These are phyloP conservation scores for Obba rivulosa DNA, from an alignment of 768 basidiomycete genomes.

Conservation along the genomic window DNA sequence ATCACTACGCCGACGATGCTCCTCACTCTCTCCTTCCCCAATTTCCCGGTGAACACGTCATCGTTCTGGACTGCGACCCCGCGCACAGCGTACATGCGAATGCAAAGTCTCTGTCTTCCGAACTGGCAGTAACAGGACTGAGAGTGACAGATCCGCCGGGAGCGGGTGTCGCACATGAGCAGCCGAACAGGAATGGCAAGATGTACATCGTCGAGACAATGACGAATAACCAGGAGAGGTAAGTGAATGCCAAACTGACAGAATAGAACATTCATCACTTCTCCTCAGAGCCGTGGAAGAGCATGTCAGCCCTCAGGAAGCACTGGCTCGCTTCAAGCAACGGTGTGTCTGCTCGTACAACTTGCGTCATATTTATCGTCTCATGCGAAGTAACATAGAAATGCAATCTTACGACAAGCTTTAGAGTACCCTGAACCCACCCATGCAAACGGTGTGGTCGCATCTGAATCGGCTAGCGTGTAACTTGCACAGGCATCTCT, in stretches of 20 bases:
- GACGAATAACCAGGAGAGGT: constrained; percentile 46
- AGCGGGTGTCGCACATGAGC: constrained; percentile 47
- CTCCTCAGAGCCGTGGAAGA: constrained; percentile 12
- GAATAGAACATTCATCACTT: background rate
- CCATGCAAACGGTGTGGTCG: background rate
- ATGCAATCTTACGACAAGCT: constrained; percentile 48
- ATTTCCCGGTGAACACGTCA: constrained; percentile 59
- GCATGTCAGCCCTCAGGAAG: constrained; percentile 40
- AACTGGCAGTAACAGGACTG: constrained; percentile 49
- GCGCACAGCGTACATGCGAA: constrained; percentile 30
- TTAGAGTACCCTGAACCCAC: constrained; percentile 37
- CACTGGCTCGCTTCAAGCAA: constrained; percentile 62
- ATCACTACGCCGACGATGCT: constrained; percentile 78
- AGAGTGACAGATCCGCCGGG: constrained; percentile 73
- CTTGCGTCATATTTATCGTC: constrained; percentile 10
- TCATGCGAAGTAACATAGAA: constrained; percentile 29
- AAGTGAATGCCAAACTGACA: constrained; percentile 13
- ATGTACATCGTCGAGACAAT: constrained; percentile 78
- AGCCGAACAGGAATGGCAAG: constrained; percentile 40
- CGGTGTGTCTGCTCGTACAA: constrained; percentile 36
- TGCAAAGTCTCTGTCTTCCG: constrained; percentile 45
- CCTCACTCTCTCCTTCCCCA: constrained; percentile 60
- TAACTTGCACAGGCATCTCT: background rate
- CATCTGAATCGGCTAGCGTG: too few relatives aligned
- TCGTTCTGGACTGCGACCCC: constrained; percentile 70